Percentiles rank a stretch among this genome's conserved stretches.
These are phyloP conservation scores for Cercospora beticola DNA, from an alignment of 2,329 filamentous ascomycete genomes.

Conservation along the genomic window DNA sequence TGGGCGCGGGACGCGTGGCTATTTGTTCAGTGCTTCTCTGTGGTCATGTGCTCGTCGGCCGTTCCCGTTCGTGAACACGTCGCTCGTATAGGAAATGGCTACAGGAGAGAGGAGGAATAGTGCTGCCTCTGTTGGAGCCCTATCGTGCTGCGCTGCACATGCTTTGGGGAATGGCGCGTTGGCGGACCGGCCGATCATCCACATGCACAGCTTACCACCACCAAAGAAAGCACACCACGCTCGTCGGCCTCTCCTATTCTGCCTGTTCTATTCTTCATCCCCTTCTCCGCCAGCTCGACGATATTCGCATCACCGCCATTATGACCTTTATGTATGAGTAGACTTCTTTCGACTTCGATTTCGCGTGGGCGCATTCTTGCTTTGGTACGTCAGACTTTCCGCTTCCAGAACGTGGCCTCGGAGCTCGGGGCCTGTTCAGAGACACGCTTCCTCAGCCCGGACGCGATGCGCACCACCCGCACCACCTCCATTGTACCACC, in stretches of 20 bases:
- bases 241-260: conserved; percentile 3
- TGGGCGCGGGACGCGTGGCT: background rate
- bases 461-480: background rate
- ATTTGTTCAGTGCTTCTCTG: background rate
- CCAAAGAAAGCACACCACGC: background rate
- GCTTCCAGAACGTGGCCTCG: background rate
- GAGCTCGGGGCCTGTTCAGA: background rate
- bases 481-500: background rate
- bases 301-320: background rate
- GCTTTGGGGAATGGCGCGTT: background rate
- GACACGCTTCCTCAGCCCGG: background rate
- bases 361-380: conserved; percentile 12
- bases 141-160: background rate
- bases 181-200: conserved; percentile 2
- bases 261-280: background rate
- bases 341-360: background rate
- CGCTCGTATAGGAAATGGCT: background rate
- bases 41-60: background rate
- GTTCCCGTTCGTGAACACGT: background rate
- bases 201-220: conserved; percentile 5
- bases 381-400: conserved; percentile 12
- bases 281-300: background rate
- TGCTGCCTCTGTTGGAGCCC: background rate
- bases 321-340: background rate
- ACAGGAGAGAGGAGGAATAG: background rate